A percentile compares a stretch with the other conserved stretches of the same genome.
Evolutionary conservation across 225 moss, liverwort and hornwort species (phyloP).

Genomic region (Anthoceros angustus): DNA sequence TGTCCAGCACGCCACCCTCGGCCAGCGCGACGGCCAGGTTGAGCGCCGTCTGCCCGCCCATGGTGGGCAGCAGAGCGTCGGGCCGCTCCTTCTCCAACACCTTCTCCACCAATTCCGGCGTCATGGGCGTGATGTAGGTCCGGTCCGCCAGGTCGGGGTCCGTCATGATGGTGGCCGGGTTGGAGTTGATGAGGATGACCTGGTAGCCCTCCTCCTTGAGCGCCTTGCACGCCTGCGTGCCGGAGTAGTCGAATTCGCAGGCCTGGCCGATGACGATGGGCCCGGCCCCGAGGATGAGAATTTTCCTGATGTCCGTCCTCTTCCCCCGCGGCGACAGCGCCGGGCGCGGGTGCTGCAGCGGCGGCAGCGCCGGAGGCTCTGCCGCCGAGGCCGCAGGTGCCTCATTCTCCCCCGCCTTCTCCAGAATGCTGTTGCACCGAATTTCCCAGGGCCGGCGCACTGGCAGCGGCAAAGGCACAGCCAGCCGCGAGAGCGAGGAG

Average conservation of each 20-base stretch:
- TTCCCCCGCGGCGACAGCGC: constrained; percentile 26
- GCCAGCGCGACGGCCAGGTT: constrained; percentile 84
- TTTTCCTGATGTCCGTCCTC: constrained; percentile 81
- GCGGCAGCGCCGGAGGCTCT: no score
- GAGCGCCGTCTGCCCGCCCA: constrained; percentile 96
- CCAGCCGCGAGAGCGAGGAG: no score
- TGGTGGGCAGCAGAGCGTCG: constrained; percentile 84
- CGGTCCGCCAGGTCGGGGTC: constrained; percentile 95
- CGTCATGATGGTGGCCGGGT: constrained; percentile 97
- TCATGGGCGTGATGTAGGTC: constrained; percentile 96
- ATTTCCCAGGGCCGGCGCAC: no score
- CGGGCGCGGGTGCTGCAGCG: neutral
- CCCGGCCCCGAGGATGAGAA: constrained; percentile 62
- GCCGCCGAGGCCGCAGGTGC: no score
- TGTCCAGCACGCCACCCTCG: constrained; percentile 66
- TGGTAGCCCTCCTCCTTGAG: constrained; percentile 95
- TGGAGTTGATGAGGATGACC: constrained; percentile 81
- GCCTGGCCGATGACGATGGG: constrained; percentile 97
- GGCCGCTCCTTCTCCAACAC: constrained; percentile 80
- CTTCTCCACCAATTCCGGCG: constrained; percentile 89
- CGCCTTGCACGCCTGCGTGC: constrained; percentile 99
- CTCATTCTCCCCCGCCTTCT: no score
- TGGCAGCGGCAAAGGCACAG: no score
- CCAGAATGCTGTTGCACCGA: no score
- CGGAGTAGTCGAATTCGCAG: constrained; percentile 95